Evolutionary conservation across 192 early-diverging fungal genomes (phyloP).

Genomic region (Coemansia sp.): DNA sequence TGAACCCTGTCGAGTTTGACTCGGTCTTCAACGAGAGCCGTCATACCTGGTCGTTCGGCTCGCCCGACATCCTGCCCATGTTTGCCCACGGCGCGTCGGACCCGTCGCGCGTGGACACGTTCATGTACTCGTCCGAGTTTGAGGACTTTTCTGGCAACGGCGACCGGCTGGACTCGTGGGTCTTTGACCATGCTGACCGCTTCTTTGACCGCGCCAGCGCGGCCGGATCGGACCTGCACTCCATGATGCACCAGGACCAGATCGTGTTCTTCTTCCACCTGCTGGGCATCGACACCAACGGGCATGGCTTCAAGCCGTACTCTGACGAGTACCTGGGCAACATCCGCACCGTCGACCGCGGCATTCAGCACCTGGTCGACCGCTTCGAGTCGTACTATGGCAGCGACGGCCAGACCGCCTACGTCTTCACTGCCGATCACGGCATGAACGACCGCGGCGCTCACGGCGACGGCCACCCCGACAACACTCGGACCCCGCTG

Average conservation of each 20-base stretch:
- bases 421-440: constrained; percentile 92
- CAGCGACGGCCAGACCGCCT: constrained; percentile 77
- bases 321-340: constrained; percentile 85
- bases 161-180: constrained; percentile 82
- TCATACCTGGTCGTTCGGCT: constrained; percentile 97
- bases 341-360: constrained; percentile 74
- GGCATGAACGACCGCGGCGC: constrained; percentile 91
- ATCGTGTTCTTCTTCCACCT: constrained; percentile 91
- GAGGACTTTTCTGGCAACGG: constrained; percentile 91
- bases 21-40: constrained; percentile 89
- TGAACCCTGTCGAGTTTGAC: constrained; percentile 96
- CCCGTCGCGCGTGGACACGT: constrained; percentile 69
- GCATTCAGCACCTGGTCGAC: constrained; percentile 62
- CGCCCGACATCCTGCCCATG: constrained; percentile 96
- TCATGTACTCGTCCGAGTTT: constrained; percentile 81
- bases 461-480: constrained; percentile 94
- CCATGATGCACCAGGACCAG: constrained; percentile 63
- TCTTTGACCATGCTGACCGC: constrained; percentile 74
- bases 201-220: constrained; percentile 53
- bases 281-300: constrained; percentile 94
- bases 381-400: constrained; percentile 71
- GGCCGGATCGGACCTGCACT: constrained; percentile 38
- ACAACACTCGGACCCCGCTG: constrained; percentile 90
- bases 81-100: constrained; percentile 89
- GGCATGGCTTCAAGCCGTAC: constrained; percentile 78